phyloP scores from a whole-genome alignment of 2,329 filamentous ascomycete genomes.

The Zymoseptoria tritici region DNA sequence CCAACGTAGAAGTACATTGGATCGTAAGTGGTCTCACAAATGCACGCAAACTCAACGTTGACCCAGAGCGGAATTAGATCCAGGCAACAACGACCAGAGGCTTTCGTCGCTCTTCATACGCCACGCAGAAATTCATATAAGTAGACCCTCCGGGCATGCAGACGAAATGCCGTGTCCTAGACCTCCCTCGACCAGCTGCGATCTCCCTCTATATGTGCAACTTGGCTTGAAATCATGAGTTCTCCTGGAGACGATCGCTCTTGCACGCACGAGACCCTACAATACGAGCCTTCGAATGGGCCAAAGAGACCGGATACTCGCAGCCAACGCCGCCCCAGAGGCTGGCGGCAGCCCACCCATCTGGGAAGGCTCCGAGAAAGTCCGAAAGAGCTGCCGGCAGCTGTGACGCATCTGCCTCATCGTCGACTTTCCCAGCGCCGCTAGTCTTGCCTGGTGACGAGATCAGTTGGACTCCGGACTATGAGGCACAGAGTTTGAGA shows the following conservation, averaged over 20 bases:
- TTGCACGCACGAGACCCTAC: constrained; percentile 1
- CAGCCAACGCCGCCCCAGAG: constrained; percentile 22
- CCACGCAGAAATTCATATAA: neutral
- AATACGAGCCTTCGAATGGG: constrained; percentile 8
- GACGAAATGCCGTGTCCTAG: neutral
- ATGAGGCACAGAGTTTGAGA: constrained; percentile 45
- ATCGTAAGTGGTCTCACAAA: neutral
- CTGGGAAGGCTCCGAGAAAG: constrained; percentile 1
- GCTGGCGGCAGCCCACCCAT: constrained; percentile 13
- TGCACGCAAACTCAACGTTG: neutral
- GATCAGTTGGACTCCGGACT: constrained; percentile 47
- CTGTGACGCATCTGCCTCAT: constrained; percentile 3
- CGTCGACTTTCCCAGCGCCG: constrained; percentile 47
- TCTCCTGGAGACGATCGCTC: neutral
- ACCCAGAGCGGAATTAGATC: neutral
- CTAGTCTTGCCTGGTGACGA: constrained; percentile 55
- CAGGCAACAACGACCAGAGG: neutral
- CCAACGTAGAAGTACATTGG: too few relatives aligned
- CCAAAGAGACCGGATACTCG: constrained; percentile 29
- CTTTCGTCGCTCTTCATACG: too few relatives aligned
- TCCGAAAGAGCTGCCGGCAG: constrained; percentile 1
- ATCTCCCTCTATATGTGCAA: neutral
- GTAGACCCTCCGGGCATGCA: neutral
- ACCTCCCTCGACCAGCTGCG: too few relatives aligned
- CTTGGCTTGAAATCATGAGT: neutral